Evolutionary conservation across 345 rosid species (phyloP).

Genomic region (Sisymbrium irio): DNA sequence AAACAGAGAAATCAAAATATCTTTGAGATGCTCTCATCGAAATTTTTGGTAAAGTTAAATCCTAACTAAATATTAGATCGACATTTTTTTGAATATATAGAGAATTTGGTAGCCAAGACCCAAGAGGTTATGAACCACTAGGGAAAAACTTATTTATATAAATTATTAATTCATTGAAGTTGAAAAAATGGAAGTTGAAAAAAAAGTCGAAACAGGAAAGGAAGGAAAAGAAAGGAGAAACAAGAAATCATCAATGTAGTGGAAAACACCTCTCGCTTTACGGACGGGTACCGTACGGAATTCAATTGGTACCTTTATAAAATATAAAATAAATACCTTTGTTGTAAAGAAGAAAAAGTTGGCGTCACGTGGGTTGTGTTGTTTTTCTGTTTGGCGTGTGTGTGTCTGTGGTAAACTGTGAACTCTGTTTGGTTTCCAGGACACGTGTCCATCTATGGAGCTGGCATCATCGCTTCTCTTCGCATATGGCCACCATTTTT

Average conservation of each 20-base stretch:
- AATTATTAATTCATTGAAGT: too few relatives aligned
- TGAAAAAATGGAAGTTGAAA: too few relatives aligned
- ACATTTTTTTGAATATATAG: too few relatives aligned
- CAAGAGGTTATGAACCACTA: too few relatives aligned
- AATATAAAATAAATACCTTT: neutral
- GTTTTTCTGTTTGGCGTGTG: neutral
- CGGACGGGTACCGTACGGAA: conserved; percentile 37
- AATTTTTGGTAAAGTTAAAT: too few relatives aligned
- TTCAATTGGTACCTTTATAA: conserved; percentile 1
- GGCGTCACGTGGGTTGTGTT: conserved; percentile 33
- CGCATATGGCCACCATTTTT: conserved; percentile 11
- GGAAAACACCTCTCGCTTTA: neutral
- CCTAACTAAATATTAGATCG: too few relatives aligned
- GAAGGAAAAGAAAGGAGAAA: neutral
- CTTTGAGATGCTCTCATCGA: too few relatives aligned
- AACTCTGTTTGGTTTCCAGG: conserved; percentile 1
- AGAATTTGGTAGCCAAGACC: too few relatives aligned
- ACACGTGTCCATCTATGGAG: neutral
- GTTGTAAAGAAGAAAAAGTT: neutral
- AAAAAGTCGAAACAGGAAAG: too few relatives aligned
- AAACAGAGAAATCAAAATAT: too few relatives aligned
- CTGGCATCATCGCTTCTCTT: conserved; percentile 9
- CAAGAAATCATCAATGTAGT: neutral
- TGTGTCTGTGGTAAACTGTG: neutral
- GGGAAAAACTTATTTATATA: too few relatives aligned